These are phyloP conservation scores for Xylariaceae sp. DNA, from an alignment of 2,329 filamentous ascomycete species.

Conservation along the genomic window DNA sequence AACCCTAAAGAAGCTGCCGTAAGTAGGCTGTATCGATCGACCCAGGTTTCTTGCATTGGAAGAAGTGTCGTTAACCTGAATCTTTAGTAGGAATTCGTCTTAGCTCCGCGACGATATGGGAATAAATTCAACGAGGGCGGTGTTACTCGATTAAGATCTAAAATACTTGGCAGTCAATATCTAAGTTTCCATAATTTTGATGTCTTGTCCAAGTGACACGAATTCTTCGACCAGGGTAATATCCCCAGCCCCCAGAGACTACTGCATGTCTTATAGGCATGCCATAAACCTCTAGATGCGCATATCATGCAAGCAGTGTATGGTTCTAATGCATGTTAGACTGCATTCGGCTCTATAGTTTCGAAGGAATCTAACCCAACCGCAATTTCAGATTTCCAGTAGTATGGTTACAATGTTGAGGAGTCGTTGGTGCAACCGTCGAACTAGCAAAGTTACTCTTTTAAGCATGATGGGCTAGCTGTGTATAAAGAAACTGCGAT, in stretches of 20 bases:
- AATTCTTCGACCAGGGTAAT: neutral
- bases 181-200: neutral
- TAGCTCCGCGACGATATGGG: neutral
- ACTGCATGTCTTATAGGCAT: neutral
- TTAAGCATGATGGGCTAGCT: neutral
- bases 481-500: neutral
- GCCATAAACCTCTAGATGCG: neutral
- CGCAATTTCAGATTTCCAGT: neutral
- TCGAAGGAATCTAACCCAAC: neutral
- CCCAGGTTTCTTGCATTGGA: neutral
- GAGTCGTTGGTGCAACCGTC: neutral
- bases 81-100: neutral
- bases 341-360: neutral
- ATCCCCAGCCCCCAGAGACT: neutral
- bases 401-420: neutral
- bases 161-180: neutral
- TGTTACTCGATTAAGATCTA: neutral
- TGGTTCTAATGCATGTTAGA: neutral
- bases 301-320: neutral
- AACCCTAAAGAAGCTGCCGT: conserved; percentile 6
- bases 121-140: neutral
- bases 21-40: neutral
- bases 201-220: neutral
- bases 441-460: too few relatives aligned
- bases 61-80: neutral